phyloP scores from a whole-genome alignment of 768 basidiomycete genomes.

The Clavaria fumosa region DNA sequence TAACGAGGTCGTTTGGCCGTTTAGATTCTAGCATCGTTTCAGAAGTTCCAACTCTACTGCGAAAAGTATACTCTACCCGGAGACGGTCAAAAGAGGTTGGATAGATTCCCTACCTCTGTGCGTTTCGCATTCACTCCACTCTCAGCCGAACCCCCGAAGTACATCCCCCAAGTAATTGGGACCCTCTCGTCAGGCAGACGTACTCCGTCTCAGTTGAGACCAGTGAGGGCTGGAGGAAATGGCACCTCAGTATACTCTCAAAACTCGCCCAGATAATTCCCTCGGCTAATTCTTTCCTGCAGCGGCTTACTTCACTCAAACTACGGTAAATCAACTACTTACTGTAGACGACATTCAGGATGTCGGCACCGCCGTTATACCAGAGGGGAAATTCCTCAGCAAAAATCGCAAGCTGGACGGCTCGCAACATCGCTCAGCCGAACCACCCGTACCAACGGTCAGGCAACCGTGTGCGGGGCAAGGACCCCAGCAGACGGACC shows the following conservation, averaged over 20 bases:
- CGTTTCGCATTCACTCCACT: slow-evolving; percentile 9
- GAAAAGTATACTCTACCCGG: slow-evolving; percentile 46
- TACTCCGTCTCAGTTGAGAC: slow-evolving; percentile 68
- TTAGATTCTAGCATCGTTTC: slow-evolving; percentile 4
- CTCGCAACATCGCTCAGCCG: slow-evolving; percentile 12
- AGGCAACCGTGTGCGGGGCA: slow-evolving; percentile 25
- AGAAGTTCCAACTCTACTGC: slow-evolving; percentile 81
- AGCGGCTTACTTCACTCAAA: slow-evolving; percentile 78
- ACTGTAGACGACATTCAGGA: slow-evolving; percentile 53
- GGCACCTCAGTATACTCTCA: slow-evolving; percentile 57
- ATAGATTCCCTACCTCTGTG: slow-evolving; percentile 6
- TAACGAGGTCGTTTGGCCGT: neutral
- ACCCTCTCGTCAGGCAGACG: slow-evolving; percentile 67
- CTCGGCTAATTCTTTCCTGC: slow-evolving; percentile 8
- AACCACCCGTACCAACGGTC: slow-evolving; percentile 13
- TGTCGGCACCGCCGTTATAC: slow-evolving; percentile 46
- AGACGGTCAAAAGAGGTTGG: slow-evolving; percentile 30
- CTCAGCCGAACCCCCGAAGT: slow-evolving; percentile 24
- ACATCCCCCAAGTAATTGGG: slow-evolving; percentile 44
- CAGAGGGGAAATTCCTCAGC: slow-evolving; percentile 45
- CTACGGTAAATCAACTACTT: slow-evolving; percentile 52
- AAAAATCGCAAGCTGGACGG: slow-evolving; percentile 37
- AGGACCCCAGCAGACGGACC: too few species aligned
- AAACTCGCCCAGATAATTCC: slow-evolving; percentile 6
- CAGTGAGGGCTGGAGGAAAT: slow-evolving; percentile 51